A percentile compares a stretch with the other conserved stretches of the same genome.
These are phyloP conservation scores for Exophiala lecanii-corni DNA, from an alignment of 2,329 filamentous ascomycete species.

Conservation along the genomic window DNA sequence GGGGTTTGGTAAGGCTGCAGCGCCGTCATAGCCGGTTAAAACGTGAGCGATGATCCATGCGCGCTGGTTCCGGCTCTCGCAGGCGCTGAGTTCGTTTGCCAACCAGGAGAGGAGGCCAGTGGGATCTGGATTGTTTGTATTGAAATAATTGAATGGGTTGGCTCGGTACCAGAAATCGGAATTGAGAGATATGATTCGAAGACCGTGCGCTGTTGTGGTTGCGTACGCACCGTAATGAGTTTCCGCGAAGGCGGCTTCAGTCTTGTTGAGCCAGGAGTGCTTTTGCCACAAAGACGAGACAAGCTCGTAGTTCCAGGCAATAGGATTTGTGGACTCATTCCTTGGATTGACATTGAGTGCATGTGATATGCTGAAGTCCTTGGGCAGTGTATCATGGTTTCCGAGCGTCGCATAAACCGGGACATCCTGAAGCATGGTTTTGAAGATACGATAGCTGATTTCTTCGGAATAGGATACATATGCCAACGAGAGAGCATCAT, in stretches of 20 bases:
- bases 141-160: constrained; percentile 29
- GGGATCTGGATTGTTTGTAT: constrained; percentile 27
- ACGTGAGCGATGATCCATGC: constrained; percentile 30
- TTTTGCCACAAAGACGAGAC: constrained; percentile 25
- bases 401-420: constrained; percentile 29
- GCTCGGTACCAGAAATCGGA: constrained; percentile 29
- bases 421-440: constrained; percentile 26
- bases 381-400: constrained; percentile 29
- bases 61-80: constrained; percentile 25
- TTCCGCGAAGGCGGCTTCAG: constrained; percentile 22
- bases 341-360: constrained; percentile 17
- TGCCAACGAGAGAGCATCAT: constrained; percentile 26
- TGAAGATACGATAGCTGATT: constrained; percentile 28
- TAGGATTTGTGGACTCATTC: constrained; percentile 18
- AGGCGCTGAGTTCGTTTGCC: constrained; percentile 25
- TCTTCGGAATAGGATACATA: constrained; percentile 30
- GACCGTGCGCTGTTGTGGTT: constrained; percentile 26
- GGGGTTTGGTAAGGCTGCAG: constrained; percentile 23
- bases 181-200: constrained; percentile 29
- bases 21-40: constrained; percentile 26
- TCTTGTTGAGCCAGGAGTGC: constrained; percentile 28
- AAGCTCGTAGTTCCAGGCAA: constrained; percentile 28
- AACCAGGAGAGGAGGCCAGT: constrained; percentile 26
- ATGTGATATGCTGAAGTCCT: constrained; percentile 25
- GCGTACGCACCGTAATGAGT: constrained; percentile 27